Base-by-base conservation (phyloP, 2,329 filamentous ascomycete genomes). In the Colletotrichum sp. region DNA sequence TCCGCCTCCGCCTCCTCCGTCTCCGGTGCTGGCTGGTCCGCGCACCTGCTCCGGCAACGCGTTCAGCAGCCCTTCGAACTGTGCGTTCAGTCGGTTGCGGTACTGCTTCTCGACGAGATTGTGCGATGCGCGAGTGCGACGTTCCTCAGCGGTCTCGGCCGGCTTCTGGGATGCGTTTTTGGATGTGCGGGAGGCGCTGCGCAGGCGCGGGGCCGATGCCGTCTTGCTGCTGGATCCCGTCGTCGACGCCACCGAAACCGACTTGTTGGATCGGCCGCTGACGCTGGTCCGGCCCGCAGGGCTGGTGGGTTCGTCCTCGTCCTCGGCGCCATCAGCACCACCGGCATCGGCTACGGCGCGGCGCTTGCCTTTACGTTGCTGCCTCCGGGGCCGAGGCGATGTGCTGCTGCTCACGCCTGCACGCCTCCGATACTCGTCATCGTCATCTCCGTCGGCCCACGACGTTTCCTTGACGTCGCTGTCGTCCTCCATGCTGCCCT, bases 21-120 rank as follows among this genome's bases (percentile, higher is more conserved):
- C 60, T n/a, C 28, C 60, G 25, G 64, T 32, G 16, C 64, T 22
- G 48, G 74, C 64, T 34, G 63, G 39, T 11, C 67, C 60, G 32
- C 77, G 78, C 69, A 79, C 55, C 55, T 72, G 77, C 22, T 82
- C 80, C 4, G 82, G 82, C 5, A 83, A 78, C 1, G 78, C 76
- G 60, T 79, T 77, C 44, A 83, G 76, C 15, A 83, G 78, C 19
- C 76, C 78, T 70, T 83, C 81, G 74, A 83, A 83, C 68, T 82
- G 81, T 32, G 80, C 78, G 68, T 83, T 83, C 25, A 83, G 79
- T 6, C 82, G 78, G 74, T 81, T 82, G 30, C 82, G 81, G 75
- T 83, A 83, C 71, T 83, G 80, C 76, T 83, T 83, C 75, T 83
- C 82, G 25, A 83, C 81, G 12, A 82, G 72, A 70, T 83, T 83